Percentiles rank a stretch among this genome's conserved stretches.
These are phyloP conservation scores for Scortechinia acanthostroma DNA, from an alignment of 2,329 filamentous ascomycete genomes.

Conservation along the genomic window DNA sequence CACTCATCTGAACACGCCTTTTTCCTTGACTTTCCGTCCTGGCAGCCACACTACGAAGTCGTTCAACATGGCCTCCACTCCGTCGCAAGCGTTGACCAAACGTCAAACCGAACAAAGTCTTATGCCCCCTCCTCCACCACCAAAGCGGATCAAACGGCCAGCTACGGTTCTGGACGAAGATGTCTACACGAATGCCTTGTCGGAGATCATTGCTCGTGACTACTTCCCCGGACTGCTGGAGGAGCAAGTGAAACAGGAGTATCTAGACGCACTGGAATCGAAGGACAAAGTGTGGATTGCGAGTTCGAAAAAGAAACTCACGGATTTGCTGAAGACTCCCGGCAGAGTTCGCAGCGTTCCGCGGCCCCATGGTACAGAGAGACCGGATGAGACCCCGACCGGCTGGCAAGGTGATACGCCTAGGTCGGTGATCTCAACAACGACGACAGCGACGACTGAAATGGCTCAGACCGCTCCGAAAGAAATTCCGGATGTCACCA, in stretches of 20 bases:
- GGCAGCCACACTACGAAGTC: no score
- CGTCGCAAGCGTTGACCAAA: neutral
- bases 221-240: conserved; percentile 63
- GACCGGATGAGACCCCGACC: conserved; percentile 33
- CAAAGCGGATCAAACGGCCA: conserved; percentile 63
- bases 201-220: conserved; percentile 62
- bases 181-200: conserved; percentile 55
- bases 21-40: no score
- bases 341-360: conserved; percentile 9
- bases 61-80: neutral
- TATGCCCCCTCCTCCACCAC: conserved; percentile 55
- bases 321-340: conserved; percentile 48
- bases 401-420: conserved; percentile 46
- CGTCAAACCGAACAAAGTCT: conserved; percentile 20
- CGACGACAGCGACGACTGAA: conserved; percentile 11
- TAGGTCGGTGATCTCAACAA: conserved; percentile 24
- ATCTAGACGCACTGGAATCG: conserved; percentile 58
- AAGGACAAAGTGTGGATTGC: conserved; percentile 55
- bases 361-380: conserved; percentile 7
- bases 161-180: conserved; percentile 61
- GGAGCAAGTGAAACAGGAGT: conserved; percentile 54
- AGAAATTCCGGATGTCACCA: conserved; percentile 45
- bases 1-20: no score
- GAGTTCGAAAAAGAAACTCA: conserved; percentile 41
- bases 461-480: conserved; percentile 11